phyloP scores from a whole-genome alignment of 1,284 basidiomycete genomes.

The Coniferiporia weirii region DNA sequence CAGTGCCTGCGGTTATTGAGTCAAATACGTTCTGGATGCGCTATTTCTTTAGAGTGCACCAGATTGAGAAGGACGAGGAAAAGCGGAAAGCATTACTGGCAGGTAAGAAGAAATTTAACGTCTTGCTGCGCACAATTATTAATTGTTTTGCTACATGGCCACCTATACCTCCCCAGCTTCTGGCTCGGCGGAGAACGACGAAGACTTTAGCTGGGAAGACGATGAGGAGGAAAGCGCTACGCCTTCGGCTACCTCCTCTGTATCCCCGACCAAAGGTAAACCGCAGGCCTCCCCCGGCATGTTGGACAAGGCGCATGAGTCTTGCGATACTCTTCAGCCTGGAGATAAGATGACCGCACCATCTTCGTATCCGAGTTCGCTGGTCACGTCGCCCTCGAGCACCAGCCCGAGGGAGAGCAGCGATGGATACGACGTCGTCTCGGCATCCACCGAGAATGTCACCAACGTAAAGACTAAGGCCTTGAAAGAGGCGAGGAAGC shows the following conservation, averaged over 20 bases:
- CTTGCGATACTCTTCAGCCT: slow-evolving; percentile 20
- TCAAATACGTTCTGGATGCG: slow-evolving; percentile 82
- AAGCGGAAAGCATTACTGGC: slow-evolving; percentile 77
- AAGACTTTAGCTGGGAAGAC: slow-evolving; percentile 80
- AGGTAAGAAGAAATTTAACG: slow-evolving; percentile 38
- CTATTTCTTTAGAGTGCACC: slow-evolving; percentile 87
- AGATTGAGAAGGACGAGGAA: slow-evolving; percentile 80
- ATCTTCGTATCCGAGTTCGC: slow-evolving; percentile 25
- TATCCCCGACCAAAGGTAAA: slow-evolving; percentile 20
- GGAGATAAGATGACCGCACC: slow-evolving; percentile 19
- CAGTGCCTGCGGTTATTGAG: slow-evolving; percentile 70
- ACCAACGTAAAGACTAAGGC: slow-evolving; percentile 25
- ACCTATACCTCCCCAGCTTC: neutral
- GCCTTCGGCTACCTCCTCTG: slow-evolving; percentile 19
- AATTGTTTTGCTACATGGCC: neutral
- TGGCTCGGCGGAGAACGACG: slow-evolving; percentile 57
- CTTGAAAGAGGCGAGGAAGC: slow-evolving; percentile 23
- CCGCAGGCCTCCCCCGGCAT: slow-evolving; percentile 16
- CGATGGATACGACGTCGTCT: slow-evolving; percentile 70
- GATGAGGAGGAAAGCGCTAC: slow-evolving; percentile 45
- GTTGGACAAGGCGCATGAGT: neutral
- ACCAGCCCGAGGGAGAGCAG: slow-evolving; percentile 56
- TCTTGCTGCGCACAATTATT: slow-evolving; percentile 6
- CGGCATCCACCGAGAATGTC: slow-evolving; percentile 34
- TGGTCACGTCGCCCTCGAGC: slow-evolving; percentile 32